phyloP scores from a whole-genome alignment of 2,329 filamentous ascomycete species.

The Colletotrichum plurivorum region DNA sequence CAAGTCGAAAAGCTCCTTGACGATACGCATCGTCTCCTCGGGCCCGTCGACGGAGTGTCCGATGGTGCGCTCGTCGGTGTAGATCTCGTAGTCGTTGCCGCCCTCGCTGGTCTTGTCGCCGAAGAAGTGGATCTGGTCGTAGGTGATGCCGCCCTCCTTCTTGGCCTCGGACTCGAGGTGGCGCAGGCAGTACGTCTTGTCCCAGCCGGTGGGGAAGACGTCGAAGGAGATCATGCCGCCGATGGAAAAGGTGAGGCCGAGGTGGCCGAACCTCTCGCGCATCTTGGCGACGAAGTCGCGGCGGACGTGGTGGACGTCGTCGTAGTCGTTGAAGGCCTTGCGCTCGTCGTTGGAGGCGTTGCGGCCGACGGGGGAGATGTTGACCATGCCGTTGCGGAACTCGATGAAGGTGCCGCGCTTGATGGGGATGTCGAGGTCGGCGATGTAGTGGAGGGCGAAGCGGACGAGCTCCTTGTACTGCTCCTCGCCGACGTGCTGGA shows the following conservation, averaged over 20 bases:
- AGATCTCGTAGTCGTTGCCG: slow-evolving; percentile 98
- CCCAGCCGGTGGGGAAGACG: slow-evolving; percentile 96
- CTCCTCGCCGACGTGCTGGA: slow-evolving; percentile 88
- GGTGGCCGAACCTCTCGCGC: slow-evolving; percentile 84
- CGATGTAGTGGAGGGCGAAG: slow-evolving; percentile 86
- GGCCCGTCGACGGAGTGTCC: slow-evolving; percentile 88
- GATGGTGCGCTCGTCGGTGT: slow-evolving; percentile 82
- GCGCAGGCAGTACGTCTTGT: slow-evolving; percentile 96
- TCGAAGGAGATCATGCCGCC: slow-evolving; percentile 99
- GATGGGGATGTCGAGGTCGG: slow-evolving; percentile 85
- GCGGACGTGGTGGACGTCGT: slow-evolving; percentile 83
- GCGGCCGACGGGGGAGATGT: slow-evolving; percentile 85
- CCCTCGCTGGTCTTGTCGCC: slow-evolving; percentile 94
- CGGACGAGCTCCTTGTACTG: slow-evolving; percentile 83
- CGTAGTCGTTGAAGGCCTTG: slow-evolving; percentile 85
- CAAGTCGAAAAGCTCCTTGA: slow-evolving; percentile 86
- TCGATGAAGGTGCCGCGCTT: slow-evolving; percentile 90
- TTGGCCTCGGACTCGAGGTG: slow-evolving; percentile 87
- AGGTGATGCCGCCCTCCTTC: slow-evolving; percentile 78
- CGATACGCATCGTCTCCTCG: slow-evolving; percentile 82
- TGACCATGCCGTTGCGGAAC: slow-evolving; percentile 94
- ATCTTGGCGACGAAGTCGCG: slow-evolving; percentile 82
- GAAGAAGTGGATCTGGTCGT: slow-evolving; percentile 96
- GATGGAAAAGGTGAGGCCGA: slow-evolving; percentile 93
- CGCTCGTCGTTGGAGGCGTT: slow-evolving; percentile 88